Conservation (phyloP, 73 alveolate species). For the Blepharisma stoltei region DNA sequence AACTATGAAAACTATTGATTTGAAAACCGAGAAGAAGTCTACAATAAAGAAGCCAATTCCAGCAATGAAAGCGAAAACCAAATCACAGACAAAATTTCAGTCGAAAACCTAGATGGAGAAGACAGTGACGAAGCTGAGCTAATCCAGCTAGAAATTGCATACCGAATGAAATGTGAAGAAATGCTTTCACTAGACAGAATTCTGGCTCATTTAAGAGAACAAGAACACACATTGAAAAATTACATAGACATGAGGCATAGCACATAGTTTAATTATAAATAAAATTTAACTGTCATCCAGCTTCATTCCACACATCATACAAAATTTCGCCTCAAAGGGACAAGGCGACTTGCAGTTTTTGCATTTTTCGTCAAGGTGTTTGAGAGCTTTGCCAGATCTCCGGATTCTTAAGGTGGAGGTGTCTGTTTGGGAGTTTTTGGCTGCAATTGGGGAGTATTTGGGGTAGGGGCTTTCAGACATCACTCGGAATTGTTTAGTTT, state of each 20-base stretch:
- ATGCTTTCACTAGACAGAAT: not conserved
- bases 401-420: no score
- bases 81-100: not conserved
- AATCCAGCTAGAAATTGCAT: not conserved
- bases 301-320: slow-evolving; percentile 29
- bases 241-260: not conserved
- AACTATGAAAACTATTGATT: no score
- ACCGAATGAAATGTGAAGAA: not conserved
- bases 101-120: not conserved
- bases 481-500: no score
- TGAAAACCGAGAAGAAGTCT: not conserved
- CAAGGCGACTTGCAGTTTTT: not conserved
- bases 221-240: not conserved
- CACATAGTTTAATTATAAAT: not conserved
- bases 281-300: not conserved
- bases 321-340: not conserved
- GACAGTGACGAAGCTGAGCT: not conserved
- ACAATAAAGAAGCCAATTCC: not conserved
- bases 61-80: not conserved
- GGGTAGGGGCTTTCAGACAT: no score
- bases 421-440: no score
- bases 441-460: no score
- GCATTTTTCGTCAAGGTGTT: not conserved
- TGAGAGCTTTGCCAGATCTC: no score
- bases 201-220: not conserved